Evolutionary conservation across 2,329 filamentous ascomycete species (phyloP), one percentile per base, ranked within the genome.

Genomic region (Xylariaceae sp.): DNA sequence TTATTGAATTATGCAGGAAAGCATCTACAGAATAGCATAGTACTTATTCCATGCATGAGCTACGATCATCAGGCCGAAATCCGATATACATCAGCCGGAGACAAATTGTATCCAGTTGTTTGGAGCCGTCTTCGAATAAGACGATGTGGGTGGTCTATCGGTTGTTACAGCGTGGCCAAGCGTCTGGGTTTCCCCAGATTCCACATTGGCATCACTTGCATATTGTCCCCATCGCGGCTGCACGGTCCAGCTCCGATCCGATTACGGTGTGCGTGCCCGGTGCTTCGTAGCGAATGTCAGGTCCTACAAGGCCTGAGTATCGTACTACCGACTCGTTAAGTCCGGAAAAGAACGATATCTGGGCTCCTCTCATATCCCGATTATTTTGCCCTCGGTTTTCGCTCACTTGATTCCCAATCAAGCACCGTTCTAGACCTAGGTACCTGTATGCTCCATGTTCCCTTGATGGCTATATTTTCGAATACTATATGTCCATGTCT

Each of bases 191-290:
- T 59, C 59, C 59, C 59, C 59, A 26, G 59, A 61, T 61, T 50
- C 59, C 59, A 59, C 56, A 57, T 61, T 57, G 52, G n/a, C 59
- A 61, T 61, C 59, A 61, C 59, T 51, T 55, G 59, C 59, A 61
- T 61, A 56, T 37, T 14, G 5, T 37, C 32, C 12, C 6, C 32
- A 37, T 10, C 32, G 5, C 32, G 14, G 6, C 32, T 14, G 32
- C 32, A 37, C 32, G 32, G 32, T 37, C 32, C 32, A 37, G 14
- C 14, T 37, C 32, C 32, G 14, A 12, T 37, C 32, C 14, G 6
- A 37, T 10, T 37, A 37, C 12, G 6, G 9, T 10, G 5, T 37
- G 3, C 32, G 12, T 37, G 12, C 32, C n/a, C n/a, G n/a, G n/a
- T 37, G 32, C 14, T 12, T 37, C 14, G 32, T 37, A 4, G 14